A percentile compares a stretch with the other conserved stretches of the same genome.
These are phyloP conservation scores for Quercus cerris DNA, from an alignment of 306 rosid genomes.

Conservation along the genomic window DNA sequence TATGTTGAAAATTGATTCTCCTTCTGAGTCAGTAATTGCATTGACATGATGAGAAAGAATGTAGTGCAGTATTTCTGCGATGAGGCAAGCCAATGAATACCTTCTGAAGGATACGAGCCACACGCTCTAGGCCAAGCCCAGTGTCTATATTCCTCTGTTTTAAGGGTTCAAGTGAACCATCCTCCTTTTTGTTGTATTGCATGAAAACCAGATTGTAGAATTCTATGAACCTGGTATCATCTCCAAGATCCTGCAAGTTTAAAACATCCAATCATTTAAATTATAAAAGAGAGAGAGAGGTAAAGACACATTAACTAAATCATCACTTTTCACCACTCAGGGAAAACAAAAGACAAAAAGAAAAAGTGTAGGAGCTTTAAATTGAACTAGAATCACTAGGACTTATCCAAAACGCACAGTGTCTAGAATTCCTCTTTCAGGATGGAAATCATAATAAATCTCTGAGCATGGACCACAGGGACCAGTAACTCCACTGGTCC, in stretches of 20 bases:
- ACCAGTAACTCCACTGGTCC: slow-evolving; percentile 89
- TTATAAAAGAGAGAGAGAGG: not conserved
- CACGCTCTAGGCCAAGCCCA: slow-evolving; percentile 92
- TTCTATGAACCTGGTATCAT: slow-evolving; percentile 84
- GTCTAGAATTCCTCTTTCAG: slow-evolving; percentile 66
- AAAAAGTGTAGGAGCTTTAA: slow-evolving; percentile 4
- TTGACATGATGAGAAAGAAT: slow-evolving; percentile 1
- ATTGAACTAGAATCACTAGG: slow-evolving; percentile 12
- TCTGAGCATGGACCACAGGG: slow-evolving; percentile 99
- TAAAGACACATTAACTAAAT: slow-evolving; percentile 7
- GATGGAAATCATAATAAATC: slow-evolving; percentile 90
- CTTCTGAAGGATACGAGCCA: slow-evolving; percentile 95
- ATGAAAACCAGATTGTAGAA: slow-evolving; percentile 93
- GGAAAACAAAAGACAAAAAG: slow-evolving; percentile 7
- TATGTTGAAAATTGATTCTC: not conserved
- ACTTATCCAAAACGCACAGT: slow-evolving; percentile 41
- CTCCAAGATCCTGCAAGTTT: slow-evolving; percentile 73
- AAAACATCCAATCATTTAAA: slow-evolving; percentile 7
- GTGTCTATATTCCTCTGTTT: slow-evolving; percentile 93
- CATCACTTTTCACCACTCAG: slow-evolving; percentile 19
- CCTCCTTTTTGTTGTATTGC: slow-evolving; percentile 90
- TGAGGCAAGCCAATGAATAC: slow-evolving; percentile 33
- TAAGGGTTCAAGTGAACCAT: slow-evolving; percentile 81
- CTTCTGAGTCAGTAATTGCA: not conserved
- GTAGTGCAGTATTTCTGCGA: not conserved